These are phyloP conservation scores for Lepiota brunneoincarnata DNA, from an alignment of 768 basidiomycete species.

Conservation along the genomic window DNA sequence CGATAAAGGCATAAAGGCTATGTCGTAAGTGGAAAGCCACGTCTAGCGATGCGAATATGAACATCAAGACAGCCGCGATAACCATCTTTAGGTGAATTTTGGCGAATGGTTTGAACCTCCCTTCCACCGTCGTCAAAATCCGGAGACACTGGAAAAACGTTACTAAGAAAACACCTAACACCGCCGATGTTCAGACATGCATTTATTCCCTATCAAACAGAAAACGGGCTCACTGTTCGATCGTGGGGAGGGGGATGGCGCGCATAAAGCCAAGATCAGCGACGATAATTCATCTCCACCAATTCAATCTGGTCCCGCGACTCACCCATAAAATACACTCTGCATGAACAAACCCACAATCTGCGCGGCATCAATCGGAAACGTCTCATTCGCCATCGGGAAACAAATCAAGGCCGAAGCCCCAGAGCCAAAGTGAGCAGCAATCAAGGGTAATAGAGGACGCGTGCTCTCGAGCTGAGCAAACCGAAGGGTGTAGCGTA, in stretches of 20 bases:
- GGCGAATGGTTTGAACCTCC: slow-evolving; percentile 23
- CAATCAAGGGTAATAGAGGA: not conserved
- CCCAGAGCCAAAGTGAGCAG: not conserved
- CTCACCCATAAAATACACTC: slow-evolving; percentile 34
- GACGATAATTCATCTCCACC: too few relatives aligned
- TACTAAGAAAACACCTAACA: slow-evolving; percentile 33
- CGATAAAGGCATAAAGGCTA: slow-evolving; percentile 41
- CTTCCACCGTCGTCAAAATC: slow-evolving; percentile 30
- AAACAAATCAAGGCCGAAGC: not conserved
- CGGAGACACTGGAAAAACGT: slow-evolving; percentile 34
- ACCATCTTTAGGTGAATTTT: slow-evolving; percentile 35
- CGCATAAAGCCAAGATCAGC: not conserved
- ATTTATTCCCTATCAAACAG: too few relatives aligned
- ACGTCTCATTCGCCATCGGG: slow-evolving; percentile 19
- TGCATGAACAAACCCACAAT: slow-evolving; percentile 41
- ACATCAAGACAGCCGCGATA: slow-evolving; percentile 34
- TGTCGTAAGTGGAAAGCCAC: slow-evolving; percentile 41
- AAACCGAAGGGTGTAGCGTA: too few relatives aligned
- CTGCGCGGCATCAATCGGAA: slow-evolving; percentile 35
- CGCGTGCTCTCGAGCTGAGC: not conserved
- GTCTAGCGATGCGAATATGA: slow-evolving; percentile 38
- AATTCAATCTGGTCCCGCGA: slow-evolving; percentile 7
- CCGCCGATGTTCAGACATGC: not conserved
- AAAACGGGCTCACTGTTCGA: not conserved
- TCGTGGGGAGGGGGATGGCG: not conserved